phyloP scores from a whole-genome alignment of 2,329 filamentous ascomycete species.

The Exophiala oligosperma region DNA sequence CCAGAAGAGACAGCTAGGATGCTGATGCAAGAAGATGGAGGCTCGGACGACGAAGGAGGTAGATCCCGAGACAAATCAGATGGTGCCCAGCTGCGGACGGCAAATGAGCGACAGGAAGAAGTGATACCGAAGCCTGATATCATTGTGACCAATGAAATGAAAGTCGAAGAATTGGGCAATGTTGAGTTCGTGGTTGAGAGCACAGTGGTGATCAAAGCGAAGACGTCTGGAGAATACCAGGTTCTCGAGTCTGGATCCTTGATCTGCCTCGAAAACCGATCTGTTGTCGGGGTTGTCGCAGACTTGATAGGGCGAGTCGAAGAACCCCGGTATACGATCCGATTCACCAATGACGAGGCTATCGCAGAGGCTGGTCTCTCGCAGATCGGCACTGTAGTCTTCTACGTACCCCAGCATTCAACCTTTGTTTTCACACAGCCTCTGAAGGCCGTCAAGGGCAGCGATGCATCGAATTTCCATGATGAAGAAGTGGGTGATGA shows the following conservation, averaged over 20 bases:
- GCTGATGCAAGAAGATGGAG: slow-evolving; percentile 79
- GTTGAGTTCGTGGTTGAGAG: slow-evolving; percentile 79
- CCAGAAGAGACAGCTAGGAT: slow-evolving; percentile 81
- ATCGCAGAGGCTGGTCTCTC: slow-evolving; percentile 59
- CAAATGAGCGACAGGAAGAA: slow-evolving; percentile 72
- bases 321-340: slow-evolving; percentile 81
- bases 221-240: slow-evolving; percentile 75
- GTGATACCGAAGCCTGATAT: slow-evolving; percentile 73
- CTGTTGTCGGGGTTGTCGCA: slow-evolving; percentile 75
- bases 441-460: slow-evolving; percentile 77
- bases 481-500: slow-evolving; percentile 87
- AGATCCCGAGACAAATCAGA: slow-evolving; percentile 43
- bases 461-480: slow-evolving; percentile 90
- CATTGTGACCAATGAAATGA: slow-evolving; percentile 72
- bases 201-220: slow-evolving; percentile 75
- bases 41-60: slow-evolving; percentile 74
- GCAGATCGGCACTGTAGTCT: slow-evolving; percentile 68
- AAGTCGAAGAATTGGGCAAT: slow-evolving; percentile 71
- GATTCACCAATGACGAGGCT: slow-evolving; percentile 69
- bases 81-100: slow-evolving; percentile 64
- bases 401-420: slow-evolving; percentile 76
- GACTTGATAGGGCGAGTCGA: slow-evolving; percentile 85
- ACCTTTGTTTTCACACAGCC: slow-evolving; percentile 84
- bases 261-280: slow-evolving; percentile 73
- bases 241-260: slow-evolving; percentile 83